A percentile compares a stretch with the other conserved stretches of the same genome.
phyloP scores from a whole-genome alignment of 139 green algal genomes.

The Deuterostichococcus epilithicus region DNA sequence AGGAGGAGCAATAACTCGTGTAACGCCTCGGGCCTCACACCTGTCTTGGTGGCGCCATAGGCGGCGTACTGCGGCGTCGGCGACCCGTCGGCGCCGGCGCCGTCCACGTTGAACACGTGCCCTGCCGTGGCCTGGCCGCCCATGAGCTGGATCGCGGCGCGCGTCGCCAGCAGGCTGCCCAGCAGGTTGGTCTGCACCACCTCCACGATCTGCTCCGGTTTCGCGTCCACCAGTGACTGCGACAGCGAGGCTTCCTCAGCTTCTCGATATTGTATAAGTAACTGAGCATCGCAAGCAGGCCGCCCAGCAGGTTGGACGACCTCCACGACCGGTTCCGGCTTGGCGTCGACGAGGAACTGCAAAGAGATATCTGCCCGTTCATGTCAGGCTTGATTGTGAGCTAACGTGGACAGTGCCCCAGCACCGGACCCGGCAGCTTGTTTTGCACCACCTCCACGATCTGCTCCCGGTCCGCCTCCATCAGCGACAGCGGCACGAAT shows the following conservation, averaged over 20 bases:
- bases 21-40: constrained; percentile 7
- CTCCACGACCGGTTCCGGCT: too few relatives aligned
- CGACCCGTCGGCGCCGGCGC: constrained; percentile 65
- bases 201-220: constrained; percentile 20
- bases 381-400: too few relatives aligned
- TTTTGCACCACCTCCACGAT: too few relatives aligned
- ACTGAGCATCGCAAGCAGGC: too few relatives aligned
- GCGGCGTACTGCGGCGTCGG: constrained; percentile 75
- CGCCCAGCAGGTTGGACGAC: too few relatives aligned
- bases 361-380: too few relatives aligned
- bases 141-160: constrained; percentile 49
- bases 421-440: too few relatives aligned
- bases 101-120: constrained; percentile 91
- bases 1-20: not conserved
- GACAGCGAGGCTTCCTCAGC: constrained; percentile 16
- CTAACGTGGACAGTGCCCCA: too few relatives aligned
- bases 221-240: constrained; percentile 23
- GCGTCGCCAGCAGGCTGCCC: constrained; percentile 66
- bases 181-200: constrained; percentile 77
- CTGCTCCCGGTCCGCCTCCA: too few relatives aligned
- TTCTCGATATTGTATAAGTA: constrained; percentile 48
- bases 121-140: constrained; percentile 47
- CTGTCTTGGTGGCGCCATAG: constrained; percentile 82
- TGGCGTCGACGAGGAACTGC: too few relatives aligned
- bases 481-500: too few relatives aligned